Evolutionary conservation across 352 stramenopile genomes (phyloP), one percentile per base, ranked within the genome.

Genomic region (Pythium volutum): DNA sequence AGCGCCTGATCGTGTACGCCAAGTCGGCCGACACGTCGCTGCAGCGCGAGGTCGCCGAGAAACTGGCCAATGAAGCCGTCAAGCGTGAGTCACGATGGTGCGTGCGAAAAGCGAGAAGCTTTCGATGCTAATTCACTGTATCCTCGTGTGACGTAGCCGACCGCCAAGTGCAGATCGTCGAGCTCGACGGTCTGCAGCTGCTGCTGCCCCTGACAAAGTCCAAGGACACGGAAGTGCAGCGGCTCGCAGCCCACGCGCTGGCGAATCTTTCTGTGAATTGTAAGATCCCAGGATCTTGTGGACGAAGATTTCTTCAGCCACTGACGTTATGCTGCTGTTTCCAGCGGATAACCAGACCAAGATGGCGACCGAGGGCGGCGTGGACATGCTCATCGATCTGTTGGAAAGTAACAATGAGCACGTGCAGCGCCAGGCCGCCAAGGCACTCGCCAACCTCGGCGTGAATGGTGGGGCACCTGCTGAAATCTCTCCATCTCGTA

Each of bases 231-330:
- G 93, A 98, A 62, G 93, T 98, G 36, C 90, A 97, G 73, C 87
- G 93, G 6, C 72, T 98, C 8, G 93, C 93, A 23, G 93, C 94
- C 7, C 93, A 98, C 41, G 93, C 93, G 53, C 81, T 98, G 26
- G 93, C 93, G 7, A 98, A 98, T 59, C 77, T 98, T 41, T 97
- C 89, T 1, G 93, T 98, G 25, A 96, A 97, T 66, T 91, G 88
- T 96, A 74, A 53, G 1, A 14, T 8, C 6, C 31, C 4, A 15
- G 8, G 31, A 36, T 2, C 10, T 36, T 36, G 10, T 12, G 23
- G 53, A 41, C 6, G 11, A 34, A 9, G 14, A 11, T 18, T n/a
- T 26, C 12, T 25, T 23, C 42, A 31, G 20, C 36, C 3, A 36
- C 43, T 54, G 15, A 41, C 2, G 8, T 47, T 6, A 47, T 0